Base-by-base conservation (phyloP, 176 grass and related monocot species). In the Panicum miliaceum region DNA sequence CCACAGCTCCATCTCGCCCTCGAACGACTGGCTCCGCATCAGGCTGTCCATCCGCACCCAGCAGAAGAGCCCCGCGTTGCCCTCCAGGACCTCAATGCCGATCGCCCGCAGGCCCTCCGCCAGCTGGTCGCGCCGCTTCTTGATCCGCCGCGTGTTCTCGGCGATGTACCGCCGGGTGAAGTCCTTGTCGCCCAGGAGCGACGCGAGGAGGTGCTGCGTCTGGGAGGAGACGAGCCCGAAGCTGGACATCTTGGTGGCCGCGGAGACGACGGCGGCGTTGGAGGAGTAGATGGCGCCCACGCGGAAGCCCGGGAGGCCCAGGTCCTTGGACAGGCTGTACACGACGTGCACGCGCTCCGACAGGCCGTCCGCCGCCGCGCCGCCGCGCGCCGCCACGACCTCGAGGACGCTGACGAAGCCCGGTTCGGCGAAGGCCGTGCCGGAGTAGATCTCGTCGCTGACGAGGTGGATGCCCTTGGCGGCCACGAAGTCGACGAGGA, bases 191-290 rank as follows among this genome's bases (percentile, higher is more conserved):
- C 83, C 78, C 22, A 98, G 91, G 5, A 95, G 69, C 25, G 69
- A 77, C 0, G 93, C 88, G 3, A 98, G 89, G 12, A 98, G 89
- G 87, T 93, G 82, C 83, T 98, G 96, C 73, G 96, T 98, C 71
- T 98, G 96, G 0, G 96, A 93, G 23, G 96, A 98, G 14, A 98
- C 83, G 52, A 98, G 89, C 3, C 96, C 96, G 70, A 98, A 98
- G 83, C 96, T 98, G 2, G 96, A 98, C 96, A 98, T 98, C 87
- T 98, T 98, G 74, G 96, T 98, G 2, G 96, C 92, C 12, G 96
- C 89, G 22, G 92, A 89, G 8, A 95, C 89, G 9, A 98, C 93
- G 23, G 47, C 81, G 14, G 85, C 37, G 88, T 98, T 93, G 36
- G 56, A 22, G 10, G 96, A 98, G 84, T 98, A 95, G 71, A 98